These are phyloP conservation scores for Myxozyma melibiosi DNA, from an alignment of 805 yeast species.

Conservation along the genomic window DNA sequence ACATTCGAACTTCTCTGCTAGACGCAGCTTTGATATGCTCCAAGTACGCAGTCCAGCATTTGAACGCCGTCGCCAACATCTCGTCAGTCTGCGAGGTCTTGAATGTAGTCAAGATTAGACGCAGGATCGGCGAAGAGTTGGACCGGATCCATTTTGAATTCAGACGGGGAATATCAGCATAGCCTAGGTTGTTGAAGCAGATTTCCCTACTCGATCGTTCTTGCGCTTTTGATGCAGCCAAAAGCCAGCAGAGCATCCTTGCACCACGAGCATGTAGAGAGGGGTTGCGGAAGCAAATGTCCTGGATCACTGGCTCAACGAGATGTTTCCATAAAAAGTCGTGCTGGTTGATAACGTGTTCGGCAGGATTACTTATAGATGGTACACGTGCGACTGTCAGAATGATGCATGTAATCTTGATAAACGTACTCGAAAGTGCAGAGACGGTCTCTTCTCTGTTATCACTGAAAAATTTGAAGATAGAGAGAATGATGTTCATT, in stretches of 20 bases:
- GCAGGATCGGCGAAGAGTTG: too few species aligned
- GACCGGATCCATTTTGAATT: slow-evolving; percentile 26
- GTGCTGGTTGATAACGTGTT: slow-evolving; percentile 5
- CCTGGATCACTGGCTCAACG: slow-evolving; percentile 18
- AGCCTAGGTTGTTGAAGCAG: too few species aligned
- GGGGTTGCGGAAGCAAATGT: slow-evolving; percentile 11
- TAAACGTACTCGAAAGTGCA: slow-evolving; percentile 14
- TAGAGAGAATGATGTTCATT: slow-evolving; percentile 8
- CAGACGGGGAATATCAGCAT: slow-evolving; percentile 22
- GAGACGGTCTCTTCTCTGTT: not conserved
- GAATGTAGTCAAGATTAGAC: too few species aligned
- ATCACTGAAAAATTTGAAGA: slow-evolving; percentile 16
- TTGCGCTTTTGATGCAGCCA: too few species aligned
- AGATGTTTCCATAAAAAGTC: slow-evolving; percentile 20
- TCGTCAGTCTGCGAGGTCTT: too few species aligned
- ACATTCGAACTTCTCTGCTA: slow-evolving; percentile 25
- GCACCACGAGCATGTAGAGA: too few species aligned
- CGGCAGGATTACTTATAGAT: not conserved
- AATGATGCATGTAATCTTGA: slow-evolving; percentile 8
- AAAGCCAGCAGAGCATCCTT: too few species aligned
- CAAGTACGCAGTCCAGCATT: slow-evolving; percentile 21
- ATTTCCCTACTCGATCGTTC: too few species aligned
- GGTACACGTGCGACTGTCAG: slow-evolving; percentile 9
- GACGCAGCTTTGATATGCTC: slow-evolving; percentile 11
- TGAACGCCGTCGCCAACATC: too few species aligned